phyloP scores from a whole-genome alignment of 306 rosid genomes.

The Lathyrus tuberosus region DNA sequence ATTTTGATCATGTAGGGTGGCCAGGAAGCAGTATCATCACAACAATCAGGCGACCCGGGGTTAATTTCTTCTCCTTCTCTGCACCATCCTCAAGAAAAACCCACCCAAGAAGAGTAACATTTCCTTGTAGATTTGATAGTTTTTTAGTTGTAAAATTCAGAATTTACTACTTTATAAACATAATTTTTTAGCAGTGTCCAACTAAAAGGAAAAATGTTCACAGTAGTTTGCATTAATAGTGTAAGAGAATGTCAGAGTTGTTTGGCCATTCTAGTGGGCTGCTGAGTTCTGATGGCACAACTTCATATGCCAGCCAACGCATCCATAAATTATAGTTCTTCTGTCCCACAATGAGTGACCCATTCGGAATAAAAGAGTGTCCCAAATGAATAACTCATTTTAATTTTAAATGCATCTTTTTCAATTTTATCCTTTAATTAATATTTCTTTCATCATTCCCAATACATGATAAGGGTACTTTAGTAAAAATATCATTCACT shows the following conservation, averaged over 20 bases:
- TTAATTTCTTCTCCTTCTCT: constrained; percentile 41
- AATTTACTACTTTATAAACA: neutral
- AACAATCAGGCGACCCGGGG: constrained; percentile 36
- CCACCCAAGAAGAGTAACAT: constrained; percentile 42
- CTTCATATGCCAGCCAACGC: too few species aligned
- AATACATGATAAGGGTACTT: too few species aligned
- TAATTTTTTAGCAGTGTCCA: constrained; percentile 16
- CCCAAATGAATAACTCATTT: too few species aligned
- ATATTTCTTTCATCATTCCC: too few species aligned
- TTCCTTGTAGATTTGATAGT: constrained; percentile 15
- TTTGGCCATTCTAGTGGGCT: constrained; percentile 4
- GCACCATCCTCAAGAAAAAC: constrained; percentile 37
- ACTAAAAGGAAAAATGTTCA: neutral
- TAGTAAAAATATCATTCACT: too few species aligned
- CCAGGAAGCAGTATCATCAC: constrained; percentile 32
- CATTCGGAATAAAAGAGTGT: too few species aligned
- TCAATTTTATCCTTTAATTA: too few species aligned
- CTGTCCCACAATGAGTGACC: too few species aligned
- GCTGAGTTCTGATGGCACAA: neutral
- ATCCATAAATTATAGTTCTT: too few species aligned
- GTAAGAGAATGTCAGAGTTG: constrained; percentile 14
- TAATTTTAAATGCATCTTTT: too few species aligned
- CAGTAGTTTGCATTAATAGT: constrained; percentile 12
- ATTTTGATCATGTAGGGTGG: constrained; percentile 47
- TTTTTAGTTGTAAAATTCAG: constrained; percentile 29